Base-by-base conservation (phyloP, 306 rosid species). In the Lagenaria siceraria region DNA sequence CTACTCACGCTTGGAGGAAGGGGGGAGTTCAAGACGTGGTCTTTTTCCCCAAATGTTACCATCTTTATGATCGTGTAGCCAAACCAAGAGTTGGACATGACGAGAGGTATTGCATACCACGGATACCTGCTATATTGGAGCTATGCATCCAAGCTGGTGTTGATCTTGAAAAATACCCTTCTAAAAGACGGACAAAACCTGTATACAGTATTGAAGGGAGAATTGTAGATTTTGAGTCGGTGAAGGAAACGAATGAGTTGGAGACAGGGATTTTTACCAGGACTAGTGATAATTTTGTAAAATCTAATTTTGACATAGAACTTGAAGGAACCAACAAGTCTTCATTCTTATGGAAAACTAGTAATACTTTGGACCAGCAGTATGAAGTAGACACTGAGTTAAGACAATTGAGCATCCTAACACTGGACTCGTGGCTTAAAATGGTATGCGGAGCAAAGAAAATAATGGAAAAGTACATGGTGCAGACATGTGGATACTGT, bases 121-220 rank as follows among this genome's bases (percentile, higher is more conserved):
- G 87, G 60, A 80, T 93, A 78, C 95, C 97, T 71, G 97, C 97
- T 83, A 83, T 93, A 59, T 55, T 88, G 71, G 98, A 90, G 87
- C 96, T 93, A 15, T 89, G 97, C 80, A 84, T 91, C 78, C 97
- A 93, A 83, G 96, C 98, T 27, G 98, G 98, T 59, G 72, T 93
- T 66, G 90, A 89, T 78, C 84, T 89, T 74, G 80, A 66, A 38
- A 86, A 84, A 61, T 86, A 60, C 82, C 93, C 92, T 52, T 74
- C 96, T 6, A 91, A 82, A 81, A 89, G 98, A 86, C 87, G 97
- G 87, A 88, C 83, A n/a, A 89, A 87, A 71, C 96, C 98, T 24
- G 93, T 93, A 27, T 91, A 88, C 74, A 80, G 87, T 58, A 83
- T 93, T 11, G 98, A 93, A 72, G 98, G 98, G 75, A 90, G 98